Evolutionary conservation across 2,329 filamentous ascomycete genomes (phyloP), one percentile per base, ranked within the genome.

Genomic region (Calonectria pseudoreteaudii): DNA sequence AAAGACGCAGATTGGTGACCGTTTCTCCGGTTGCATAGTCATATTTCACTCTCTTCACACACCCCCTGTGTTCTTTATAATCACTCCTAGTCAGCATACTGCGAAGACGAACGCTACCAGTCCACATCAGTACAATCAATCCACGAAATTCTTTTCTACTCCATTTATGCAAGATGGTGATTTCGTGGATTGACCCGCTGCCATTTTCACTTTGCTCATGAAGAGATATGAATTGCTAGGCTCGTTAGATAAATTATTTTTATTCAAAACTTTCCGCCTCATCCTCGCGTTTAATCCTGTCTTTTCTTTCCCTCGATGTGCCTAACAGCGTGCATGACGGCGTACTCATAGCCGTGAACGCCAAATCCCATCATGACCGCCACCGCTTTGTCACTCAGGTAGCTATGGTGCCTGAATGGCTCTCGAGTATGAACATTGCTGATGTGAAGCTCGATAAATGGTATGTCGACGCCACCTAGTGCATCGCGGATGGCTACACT

Each of bases 401-500:
- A 95, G 77, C 92, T 94, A 76, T 93, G 91, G 76, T 91, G 89
- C 64, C 93, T 87, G 79, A 90, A 95, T 1, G 87, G 81, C 84
- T 95, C 94, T n/a, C 94, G 84, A 30, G 90, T 89, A 82, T 95
- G 93, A 6, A 94, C 89, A 82, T 95, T 95, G 73, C 87, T 92
- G 53, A 95, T 89, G 82, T 95, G 94, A 28, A 94, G 83, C 85
- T 95, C 94, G 64, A 95, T 86, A 77, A 95, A 95, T 0, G 93
- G 93, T 34, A 95, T 90, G 10, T 86, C 87, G 0, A 94, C 91
- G 2, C 90, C 92, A 0, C 91, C 81, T 44, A 95, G 84, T 0
- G 94, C 93, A 82, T 95, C 94, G 20, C 94, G 87, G 71, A 95
- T 87, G 1, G 91, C 93, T 1, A 95, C 91, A 78, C 90, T 93